phyloP scores from a whole-genome alignment of 179 eudicot species.

The Beta lomatogona region DNA sequence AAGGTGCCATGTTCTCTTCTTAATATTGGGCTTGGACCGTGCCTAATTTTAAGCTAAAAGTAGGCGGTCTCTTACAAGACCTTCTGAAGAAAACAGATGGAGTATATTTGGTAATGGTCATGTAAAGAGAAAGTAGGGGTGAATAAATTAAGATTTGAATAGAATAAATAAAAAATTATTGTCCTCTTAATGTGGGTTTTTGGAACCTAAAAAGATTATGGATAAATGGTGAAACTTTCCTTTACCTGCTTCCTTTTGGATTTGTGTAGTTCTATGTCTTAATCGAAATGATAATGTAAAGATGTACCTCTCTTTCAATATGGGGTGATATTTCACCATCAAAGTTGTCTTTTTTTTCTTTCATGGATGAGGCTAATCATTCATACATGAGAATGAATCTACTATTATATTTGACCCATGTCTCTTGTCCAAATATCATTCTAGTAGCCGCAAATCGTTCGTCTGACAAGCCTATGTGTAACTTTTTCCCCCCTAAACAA shows the following conservation, averaged over 20 bases:
- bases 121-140: not conserved
- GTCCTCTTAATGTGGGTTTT: not conserved
- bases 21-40: too few relatives aligned
- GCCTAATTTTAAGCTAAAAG: too few relatives aligned
- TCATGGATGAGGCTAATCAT: not conserved
- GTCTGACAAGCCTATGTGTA: not conserved
- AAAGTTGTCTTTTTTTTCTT: not conserved
- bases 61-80: too few relatives aligned
- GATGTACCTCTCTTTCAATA: not conserved
- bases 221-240: not conserved
- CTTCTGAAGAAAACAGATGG: too few relatives aligned
- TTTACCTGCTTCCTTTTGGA: not conserved
- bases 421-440: not conserved
- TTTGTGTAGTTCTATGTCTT: not conserved
- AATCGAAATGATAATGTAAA: not conserved
- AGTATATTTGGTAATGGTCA: too few relatives aligned
- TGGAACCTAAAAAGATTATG: not conserved
- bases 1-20: too few relatives aligned
- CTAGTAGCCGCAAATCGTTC: not conserved
- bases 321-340: not conserved
- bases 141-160: not conserved
- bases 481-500: too few relatives aligned
- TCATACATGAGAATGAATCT: not conserved
- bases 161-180: not conserved
- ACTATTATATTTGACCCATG: too few relatives aligned